Conservation (phyloP, 148 eudicot species). For the Gaultheria prostrata region DNA sequence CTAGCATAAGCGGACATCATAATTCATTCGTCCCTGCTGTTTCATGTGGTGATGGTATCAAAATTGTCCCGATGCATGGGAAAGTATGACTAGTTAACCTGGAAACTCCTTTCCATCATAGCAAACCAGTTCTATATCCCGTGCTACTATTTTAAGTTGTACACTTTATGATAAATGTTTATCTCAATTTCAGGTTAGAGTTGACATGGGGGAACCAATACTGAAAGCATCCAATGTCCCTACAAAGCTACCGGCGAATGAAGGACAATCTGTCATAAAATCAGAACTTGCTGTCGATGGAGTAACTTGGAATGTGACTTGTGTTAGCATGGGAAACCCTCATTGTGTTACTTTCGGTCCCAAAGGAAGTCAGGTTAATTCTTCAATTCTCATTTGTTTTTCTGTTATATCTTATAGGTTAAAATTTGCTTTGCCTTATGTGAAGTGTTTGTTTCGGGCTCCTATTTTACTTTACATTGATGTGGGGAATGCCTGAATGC, state of each 20-base stretch:
- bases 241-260: slow-evolving; percentile 68
- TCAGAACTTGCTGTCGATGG: slow-evolving; percentile 75
- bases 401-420: neutral
- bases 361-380: slow-evolving; percentile 61
- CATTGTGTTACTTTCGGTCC: slow-evolving; percentile 85
- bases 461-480: neutral
- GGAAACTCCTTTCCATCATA: neutral
- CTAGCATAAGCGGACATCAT: neutral
- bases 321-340: slow-evolving; percentile 99
- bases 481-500: slow-evolving; percentile 5
- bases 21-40: neutral
- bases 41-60: neutral
- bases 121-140: neutral
- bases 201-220: slow-evolving; percentile 95
- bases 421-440: neutral
- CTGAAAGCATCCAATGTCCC: slow-evolving; percentile 77
- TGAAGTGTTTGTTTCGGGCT: neutral
- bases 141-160: slow-evolving; percentile 10
- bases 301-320: slow-evolving; percentile 74
- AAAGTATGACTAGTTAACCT: neutral
- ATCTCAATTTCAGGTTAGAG: slow-evolving; percentile 65
- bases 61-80: neutral
- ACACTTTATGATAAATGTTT: neutral
- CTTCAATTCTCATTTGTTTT: slow-evolving; percentile 8
- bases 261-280: slow-evolving; percentile 66